Conservation (phyloP, 495 filamentous ascomycete genomes). For the Halenospora varia region DNA sequence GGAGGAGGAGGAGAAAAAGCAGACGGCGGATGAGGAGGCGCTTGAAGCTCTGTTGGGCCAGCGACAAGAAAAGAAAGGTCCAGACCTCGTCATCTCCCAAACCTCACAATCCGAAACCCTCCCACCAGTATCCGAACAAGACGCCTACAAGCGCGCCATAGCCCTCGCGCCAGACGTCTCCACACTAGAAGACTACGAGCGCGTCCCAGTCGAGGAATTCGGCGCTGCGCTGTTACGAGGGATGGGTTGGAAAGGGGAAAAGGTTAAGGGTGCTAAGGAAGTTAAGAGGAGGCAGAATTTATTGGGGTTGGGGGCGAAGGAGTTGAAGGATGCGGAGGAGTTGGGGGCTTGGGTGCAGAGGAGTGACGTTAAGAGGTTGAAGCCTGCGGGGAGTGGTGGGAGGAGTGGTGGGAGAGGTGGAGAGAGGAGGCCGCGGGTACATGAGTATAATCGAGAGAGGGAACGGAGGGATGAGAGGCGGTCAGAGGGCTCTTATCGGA, state of each 20-base stretch:
- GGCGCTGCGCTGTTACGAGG: slow-evolving; percentile 81
- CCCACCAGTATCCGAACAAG: slow-evolving; percentile 58
- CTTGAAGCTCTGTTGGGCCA: slow-evolving; percentile 72
- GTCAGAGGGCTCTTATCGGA: slow-evolving; percentile 21
- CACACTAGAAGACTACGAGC: slow-evolving; percentile 77
- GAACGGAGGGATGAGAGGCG: slow-evolving; percentile 26
- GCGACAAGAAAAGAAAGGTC: slow-evolving; percentile 42
- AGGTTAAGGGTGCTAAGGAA: slow-evolving; percentile 40
- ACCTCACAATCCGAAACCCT: slow-evolving; percentile 19
- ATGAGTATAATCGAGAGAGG: slow-evolving; percentile 41
- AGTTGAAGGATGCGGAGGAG: slow-evolving; percentile 69
- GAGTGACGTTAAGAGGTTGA: slow-evolving; percentile 40
- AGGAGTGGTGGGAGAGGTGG: slow-evolving; percentile 10
- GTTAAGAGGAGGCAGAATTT: slow-evolving; percentile 68
- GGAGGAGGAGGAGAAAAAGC: slow-evolving; percentile 20
- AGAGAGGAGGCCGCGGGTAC: slow-evolving; percentile 38
- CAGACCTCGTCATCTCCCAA: slow-evolving; percentile 58
- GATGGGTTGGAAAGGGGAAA: slow-evolving; percentile 92
- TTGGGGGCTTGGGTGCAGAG: slow-evolving; percentile 66
- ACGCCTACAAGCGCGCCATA: slow-evolving; percentile 64
- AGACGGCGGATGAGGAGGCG: slow-evolving; percentile 71
- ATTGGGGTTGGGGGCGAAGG: slow-evolving; percentile 80
- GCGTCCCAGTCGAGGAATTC: slow-evolving; percentile 90
- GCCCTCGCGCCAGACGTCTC: slow-evolving; percentile 69
- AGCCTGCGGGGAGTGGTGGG: slow-evolving; percentile 39